These are phyloP conservation scores for Ascochyta koolunga DNA, from an alignment of 2,329 filamentous ascomycete genomes.

Conservation along the genomic window DNA sequence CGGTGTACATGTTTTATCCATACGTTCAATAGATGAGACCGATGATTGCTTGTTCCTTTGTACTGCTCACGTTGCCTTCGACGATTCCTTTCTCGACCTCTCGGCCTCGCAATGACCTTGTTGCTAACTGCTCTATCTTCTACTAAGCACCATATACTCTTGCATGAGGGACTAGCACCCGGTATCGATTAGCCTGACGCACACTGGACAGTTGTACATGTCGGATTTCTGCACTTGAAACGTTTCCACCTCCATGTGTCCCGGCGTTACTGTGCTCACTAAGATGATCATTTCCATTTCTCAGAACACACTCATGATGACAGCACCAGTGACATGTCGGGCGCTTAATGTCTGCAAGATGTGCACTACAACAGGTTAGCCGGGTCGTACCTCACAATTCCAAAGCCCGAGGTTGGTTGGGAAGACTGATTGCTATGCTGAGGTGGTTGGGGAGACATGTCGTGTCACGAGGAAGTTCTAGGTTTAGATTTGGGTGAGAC, in stretches of 20 bases:
- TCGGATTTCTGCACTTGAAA: no score
- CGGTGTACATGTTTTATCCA: neutral
- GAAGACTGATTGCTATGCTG: neutral
- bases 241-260: no score
- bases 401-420: no score
- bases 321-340: neutral
- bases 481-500: neutral
- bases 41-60: neutral
- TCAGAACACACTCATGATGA: no score
- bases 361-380: neutral
- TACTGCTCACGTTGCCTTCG: neutral
- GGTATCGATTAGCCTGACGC: no score
- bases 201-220: no score
- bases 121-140: neutral
- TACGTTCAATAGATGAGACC: neutral
- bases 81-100: neutral
- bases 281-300: neutral
- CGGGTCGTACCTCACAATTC: neutral
- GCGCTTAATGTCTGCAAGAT: neutral
- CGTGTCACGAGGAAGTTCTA: neutral
- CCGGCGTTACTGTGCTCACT: neutral
- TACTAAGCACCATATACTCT: neutral
- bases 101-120: neutral
- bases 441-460: neutral
- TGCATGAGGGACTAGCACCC: neutral